These are phyloP conservation scores for Russula virescens DNA, from an alignment of 768 basidiomycete genomes.

Conservation along the genomic window DNA sequence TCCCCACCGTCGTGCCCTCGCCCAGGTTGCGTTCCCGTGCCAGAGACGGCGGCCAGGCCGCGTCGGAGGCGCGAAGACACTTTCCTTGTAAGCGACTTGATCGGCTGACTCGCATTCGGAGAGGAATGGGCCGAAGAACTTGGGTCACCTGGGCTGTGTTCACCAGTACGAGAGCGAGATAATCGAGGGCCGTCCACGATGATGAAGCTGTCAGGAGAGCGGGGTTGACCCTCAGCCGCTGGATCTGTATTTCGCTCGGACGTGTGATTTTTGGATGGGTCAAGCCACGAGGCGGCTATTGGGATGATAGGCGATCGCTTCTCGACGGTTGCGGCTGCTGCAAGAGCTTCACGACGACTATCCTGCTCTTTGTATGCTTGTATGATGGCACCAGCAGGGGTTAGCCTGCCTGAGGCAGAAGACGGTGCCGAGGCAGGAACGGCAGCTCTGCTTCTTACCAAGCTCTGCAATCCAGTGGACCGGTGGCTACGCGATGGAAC, in stretches of 20 bases:
- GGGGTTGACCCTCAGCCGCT: not conserved
- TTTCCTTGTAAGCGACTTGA: conserved; percentile 21
- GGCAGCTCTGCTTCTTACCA: conserved; percentile 8
- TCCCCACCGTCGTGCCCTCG: not conserved
- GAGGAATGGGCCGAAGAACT: not conserved
- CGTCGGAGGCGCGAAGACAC: conserved; percentile 18
- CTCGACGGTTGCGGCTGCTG: conserved; percentile 12
- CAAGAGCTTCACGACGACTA: conserved; percentile 20
- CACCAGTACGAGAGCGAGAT: not conserved
- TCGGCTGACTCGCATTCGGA: not conserved
- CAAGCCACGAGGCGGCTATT: not conserved
- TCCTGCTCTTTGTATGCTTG: conserved; percentile 24
- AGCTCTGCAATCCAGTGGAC: conserved; percentile 6
- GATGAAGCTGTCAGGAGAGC: conserved; percentile 10
- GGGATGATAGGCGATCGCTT: not conserved
- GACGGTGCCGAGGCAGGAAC: not conserved
- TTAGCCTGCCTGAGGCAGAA: conserved; percentile 17
- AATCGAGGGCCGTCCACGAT: conserved; percentile 13
- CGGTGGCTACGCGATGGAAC: conserved; percentile 5
- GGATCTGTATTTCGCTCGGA: not conserved
- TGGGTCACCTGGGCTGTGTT: not conserved
- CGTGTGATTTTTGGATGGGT: not conserved
- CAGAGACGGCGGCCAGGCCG: conserved; percentile 1
- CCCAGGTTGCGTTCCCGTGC: not conserved
- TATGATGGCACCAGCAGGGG: conserved; percentile 22